Evolutionary conservation across 2,329 filamentous ascomycete genomes (phyloP), one percentile per base, ranked within the genome.

Genomic region (Hirsutella minnesotensis): DNA sequence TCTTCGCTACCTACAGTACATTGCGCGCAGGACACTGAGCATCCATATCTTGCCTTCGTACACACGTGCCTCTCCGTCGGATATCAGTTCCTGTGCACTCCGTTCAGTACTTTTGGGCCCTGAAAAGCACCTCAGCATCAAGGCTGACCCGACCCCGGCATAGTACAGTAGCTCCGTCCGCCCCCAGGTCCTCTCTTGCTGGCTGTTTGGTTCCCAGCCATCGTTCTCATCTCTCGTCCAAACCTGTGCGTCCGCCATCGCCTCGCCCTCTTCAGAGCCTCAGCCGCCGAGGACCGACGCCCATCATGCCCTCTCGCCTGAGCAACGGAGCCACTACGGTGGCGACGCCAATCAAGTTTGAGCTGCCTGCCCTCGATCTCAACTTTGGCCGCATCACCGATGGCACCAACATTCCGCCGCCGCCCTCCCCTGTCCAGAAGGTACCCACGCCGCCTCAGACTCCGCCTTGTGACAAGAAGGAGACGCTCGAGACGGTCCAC

Each of bases 341-440:
- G 38, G 31, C 22, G 20, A 20, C 16, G 5, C 35, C 10, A 9
- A 51, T 56, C 44, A 65, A 64, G 51, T 79, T 79, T 49, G 71
- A 78, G 61, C 68, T 79, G 45, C 75, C 75, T 9, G 69, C 67
- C 38, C 66, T 79, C 47, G 64, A 79, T 48, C 68, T 79, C 61
- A 70, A 76, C 50, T 77, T 78, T 51, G 67, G 69, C 46, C 75
- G 69, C 38, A 63, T 79, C 54, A 79, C 75, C 36, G 75, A 79
- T 34, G 75, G 75, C 42, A 79, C 75, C 56, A 55, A 75, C 53
- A 79, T 79, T 49, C 75, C 75, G 36, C 72, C 75, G 24, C 75
- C 75, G 20, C 65, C 64, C 16, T 78, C 74, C 39, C 75, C 75
- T 38, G 59, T 69, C 42, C 60, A 66, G 50, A 69, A 73, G 55